Base-by-base conservation (phyloP, 176 grass and related monocot species). In the Urochloa ruziziensis region DNA sequence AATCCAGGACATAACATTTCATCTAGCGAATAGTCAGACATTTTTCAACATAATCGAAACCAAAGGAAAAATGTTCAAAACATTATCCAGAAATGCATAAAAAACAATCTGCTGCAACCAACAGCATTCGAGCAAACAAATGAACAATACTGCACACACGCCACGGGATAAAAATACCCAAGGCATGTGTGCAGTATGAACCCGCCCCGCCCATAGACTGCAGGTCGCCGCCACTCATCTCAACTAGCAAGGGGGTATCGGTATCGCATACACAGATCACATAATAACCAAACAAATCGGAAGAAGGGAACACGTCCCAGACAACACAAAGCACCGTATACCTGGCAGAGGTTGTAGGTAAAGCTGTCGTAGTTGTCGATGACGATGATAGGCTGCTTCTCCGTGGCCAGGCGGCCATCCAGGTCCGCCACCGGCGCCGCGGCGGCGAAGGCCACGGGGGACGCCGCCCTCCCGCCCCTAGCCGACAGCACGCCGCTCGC, bases 281-380 rank as follows among this genome's bases (percentile, higher is more conserved):
- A 35, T 16, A 46, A 27, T 15, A 0, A 30, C 62, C 9, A 71
- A 80, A 30, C 4, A 71, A 16, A 15, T 53, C 28, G 16, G 23
- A 71, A 30, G 28, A 57, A 47, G 54, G 10, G 33, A n/a, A 25
- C 15, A 49, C 14, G 48, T 19, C 32, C 12, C 1, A 14, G 33
- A 34, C 67, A 75, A 29, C n/a, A 77, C 3, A 42, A 28, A 42
- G 37, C 67, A 44, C 6, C 30, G 21, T 66, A 78, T 94, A 98
- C 96, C 96, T 98, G 96, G 77, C 96, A 99, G 14, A 99, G 62
- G 80, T 99, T 99, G 78, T 99, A 99, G 67, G 96, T 99, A 51
- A 96, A 96, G 65, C 96, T 96, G 81, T 99, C 96, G 65, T 99
- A 99, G 74, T 99, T 99, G 32, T 99, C 96, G 51, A 99, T 88